Evolutionary conservation across 2,329 filamentous ascomycete species (phyloP).

Genomic region (Phialophora tarda): DNA sequence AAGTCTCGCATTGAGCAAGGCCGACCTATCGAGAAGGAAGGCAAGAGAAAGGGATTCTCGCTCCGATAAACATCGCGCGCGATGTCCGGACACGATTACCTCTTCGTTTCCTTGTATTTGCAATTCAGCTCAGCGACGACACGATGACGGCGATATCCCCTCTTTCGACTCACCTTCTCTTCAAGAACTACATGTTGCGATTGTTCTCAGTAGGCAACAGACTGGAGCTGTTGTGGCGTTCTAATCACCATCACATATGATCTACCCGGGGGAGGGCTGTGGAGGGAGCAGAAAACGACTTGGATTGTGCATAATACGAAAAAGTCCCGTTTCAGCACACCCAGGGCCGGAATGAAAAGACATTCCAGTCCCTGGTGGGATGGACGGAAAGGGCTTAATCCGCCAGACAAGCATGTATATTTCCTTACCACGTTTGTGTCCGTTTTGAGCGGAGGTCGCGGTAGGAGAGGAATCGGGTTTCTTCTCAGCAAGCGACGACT

Average conservation of each 20-base stretch:
- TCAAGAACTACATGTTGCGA: conserved; percentile 27
- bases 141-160: conserved; percentile 36
- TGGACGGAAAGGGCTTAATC: conserved; percentile 11
- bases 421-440: conserved; percentile 31
- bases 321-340: conserved; percentile 22
- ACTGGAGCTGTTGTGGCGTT: conserved; percentile 38
- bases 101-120: conserved; percentile 37
- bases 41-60: conserved; percentile 99
- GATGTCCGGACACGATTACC: conserved; percentile 30
- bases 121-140: conserved; percentile 44
- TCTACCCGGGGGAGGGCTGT: conserved; percentile 15
- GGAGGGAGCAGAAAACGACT: conserved; percentile 23
- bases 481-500: conserved; percentile 3
- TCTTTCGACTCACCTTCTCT: conserved; percentile 26
- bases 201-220: conserved; percentile 33
- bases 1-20: conserved; percentile 94
- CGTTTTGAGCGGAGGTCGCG: conserved; percentile 22
- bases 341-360: conserved; percentile 6
- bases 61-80: conserved; percentile 71
- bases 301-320: conserved; percentile 39
- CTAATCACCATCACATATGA: conserved; percentile 35
- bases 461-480: conserved; percentile 15
- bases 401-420: conserved; percentile 35
- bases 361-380: conserved; percentile 13
- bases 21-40: conserved; percentile 94